Evolutionary conservation across 257 asterid species (phyloP).

Genomic region (Plectranthus barbatus): DNA sequence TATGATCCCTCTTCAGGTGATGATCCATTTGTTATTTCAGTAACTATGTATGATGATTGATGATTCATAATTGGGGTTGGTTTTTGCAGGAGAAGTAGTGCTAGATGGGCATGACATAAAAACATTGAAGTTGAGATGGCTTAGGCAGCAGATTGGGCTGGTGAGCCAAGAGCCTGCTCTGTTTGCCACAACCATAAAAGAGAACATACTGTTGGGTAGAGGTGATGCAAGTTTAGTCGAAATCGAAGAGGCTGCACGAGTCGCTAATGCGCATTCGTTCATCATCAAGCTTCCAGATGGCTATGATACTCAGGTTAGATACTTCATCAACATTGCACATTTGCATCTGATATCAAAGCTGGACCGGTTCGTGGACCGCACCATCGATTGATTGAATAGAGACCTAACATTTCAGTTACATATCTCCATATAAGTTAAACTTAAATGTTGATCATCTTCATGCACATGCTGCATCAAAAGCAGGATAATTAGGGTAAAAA

Average conservation of each 20-base stretch:
- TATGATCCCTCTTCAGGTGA: conserved; percentile 82
- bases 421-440: neutral
- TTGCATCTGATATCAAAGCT: neutral
- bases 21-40: neutral
- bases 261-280: conserved; percentile 80
- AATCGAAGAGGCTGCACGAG: conserved; percentile 80
- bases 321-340: neutral
- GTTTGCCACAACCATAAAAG: conserved; percentile 75
- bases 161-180: conserved; percentile 94
- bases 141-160: conserved; percentile 78
- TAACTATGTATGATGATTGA: no score
- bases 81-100: conserved; percentile 59
- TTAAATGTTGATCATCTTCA: neutral
- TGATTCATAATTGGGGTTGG: no score
- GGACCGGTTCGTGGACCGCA: no score
- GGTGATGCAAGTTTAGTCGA: conserved; percentile 53
- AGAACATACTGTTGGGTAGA: conserved; percentile 77
- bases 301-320: conserved; percentile 69
- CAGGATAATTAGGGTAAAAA: neutral
- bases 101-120: conserved; percentile 71
- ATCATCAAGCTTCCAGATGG: conserved; percentile 75
- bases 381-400: neutral
- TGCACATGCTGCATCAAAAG: neutral
- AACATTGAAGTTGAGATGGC: conserved; percentile 61
- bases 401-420: neutral